Conservation (phyloP, 345 rosid species). For the Ailanthus altissimus region DNA sequence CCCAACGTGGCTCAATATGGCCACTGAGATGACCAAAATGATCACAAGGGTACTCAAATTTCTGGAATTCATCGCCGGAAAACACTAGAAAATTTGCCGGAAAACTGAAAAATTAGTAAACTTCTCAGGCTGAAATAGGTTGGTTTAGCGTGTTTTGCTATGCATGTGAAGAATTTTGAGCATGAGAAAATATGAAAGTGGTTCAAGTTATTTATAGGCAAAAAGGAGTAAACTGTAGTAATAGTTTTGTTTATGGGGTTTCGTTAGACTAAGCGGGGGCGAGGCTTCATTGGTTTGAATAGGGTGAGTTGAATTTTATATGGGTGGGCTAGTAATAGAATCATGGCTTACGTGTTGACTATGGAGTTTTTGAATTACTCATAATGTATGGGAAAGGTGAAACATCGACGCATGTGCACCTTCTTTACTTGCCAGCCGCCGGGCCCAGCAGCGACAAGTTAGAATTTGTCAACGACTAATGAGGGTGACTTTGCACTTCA, state of each 20-base stretch:
- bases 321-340: constrained; percentile 1
- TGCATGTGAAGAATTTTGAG: constrained; percentile 1
- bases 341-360: not conserved
- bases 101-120: not conserved
- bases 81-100: not conserved
- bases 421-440: too few species aligned
- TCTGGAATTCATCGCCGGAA: constrained; percentile 20
- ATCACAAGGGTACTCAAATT: constrained; percentile 25
- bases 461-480: too few species aligned
- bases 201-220: constrained; percentile 16
- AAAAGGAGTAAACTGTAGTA: not conserved
- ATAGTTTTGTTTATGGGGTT: not conserved
- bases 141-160: too few species aligned
- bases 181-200: too few species aligned
- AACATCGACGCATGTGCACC: not conserved
- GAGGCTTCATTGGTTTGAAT: not conserved
- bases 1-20: too few species aligned
- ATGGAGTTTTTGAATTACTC: not conserved
- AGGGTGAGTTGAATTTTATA: not conserved
- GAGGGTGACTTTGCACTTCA: too few species aligned
- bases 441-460: too few species aligned
- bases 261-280: not conserved
- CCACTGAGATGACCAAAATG: constrained; percentile 29
- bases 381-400: not conserved
- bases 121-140: not conserved